Percentiles rank a stretch among this genome's conserved stretches.
Evolutionary conservation across 73 alveolate species (phyloP).

Genomic region (Diophrys appendiculata): DNA sequence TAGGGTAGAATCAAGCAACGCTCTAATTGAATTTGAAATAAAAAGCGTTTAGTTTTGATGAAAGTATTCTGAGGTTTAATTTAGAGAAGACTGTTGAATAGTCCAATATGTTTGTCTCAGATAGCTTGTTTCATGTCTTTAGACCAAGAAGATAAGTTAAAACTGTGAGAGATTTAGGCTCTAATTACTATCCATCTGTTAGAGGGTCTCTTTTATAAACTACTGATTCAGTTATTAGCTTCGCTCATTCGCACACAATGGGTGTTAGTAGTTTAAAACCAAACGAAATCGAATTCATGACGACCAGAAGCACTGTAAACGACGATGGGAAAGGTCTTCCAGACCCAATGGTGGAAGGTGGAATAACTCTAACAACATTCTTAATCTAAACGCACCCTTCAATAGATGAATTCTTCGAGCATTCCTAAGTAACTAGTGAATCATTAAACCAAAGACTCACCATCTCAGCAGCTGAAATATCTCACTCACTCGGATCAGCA

Average conservation of each 20-base stretch:
- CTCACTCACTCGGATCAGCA: background rate
- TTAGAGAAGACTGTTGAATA: too few species aligned
- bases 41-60: background rate
- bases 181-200: slow-evolving; percentile 4
- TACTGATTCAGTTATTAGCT: background rate
- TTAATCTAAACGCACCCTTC: background rate
- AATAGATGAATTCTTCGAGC: background rate
- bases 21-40: background rate
- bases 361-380: background rate
- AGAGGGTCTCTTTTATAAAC: background rate
- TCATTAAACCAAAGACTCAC: too few species aligned
- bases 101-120: background rate
- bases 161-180: background rate
- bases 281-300: background rate
- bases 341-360: slow-evolving; percentile 1
- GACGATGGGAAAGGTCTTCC: slow-evolving; percentile 43
- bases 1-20: background rate
- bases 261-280: background rate
- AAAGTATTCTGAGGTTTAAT: too few species aligned
- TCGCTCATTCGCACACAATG: background rate
- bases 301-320: slow-evolving; percentile 4
- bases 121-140: background rate
- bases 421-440: background rate
- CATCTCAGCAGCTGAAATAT: background rate
- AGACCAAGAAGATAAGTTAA: background rate